A percentile compares a stretch with the other conserved stretches of the same genome.
These are phyloP conservation scores for Rhytidiadelphus loreus DNA, from an alignment of 225 moss, liverwort and hornwort species.

Conservation along the genomic window DNA sequence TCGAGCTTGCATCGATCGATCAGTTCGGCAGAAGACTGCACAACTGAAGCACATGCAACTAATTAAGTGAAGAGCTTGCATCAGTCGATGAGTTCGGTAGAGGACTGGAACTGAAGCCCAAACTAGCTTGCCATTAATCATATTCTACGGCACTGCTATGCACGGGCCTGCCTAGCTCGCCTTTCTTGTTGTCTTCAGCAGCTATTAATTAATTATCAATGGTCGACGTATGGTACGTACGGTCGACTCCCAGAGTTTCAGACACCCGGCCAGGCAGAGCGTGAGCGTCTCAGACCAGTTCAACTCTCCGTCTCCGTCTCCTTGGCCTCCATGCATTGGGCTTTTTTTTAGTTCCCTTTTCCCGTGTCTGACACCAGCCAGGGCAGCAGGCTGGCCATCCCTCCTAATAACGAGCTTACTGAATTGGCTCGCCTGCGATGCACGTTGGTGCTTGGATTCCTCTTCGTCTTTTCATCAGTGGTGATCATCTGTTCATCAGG, in stretches of 20 bases:
- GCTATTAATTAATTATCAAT: too few relatives aligned
- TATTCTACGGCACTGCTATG: not conserved
- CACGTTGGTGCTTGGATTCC: conserved; percentile 10
- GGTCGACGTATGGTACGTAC: not conserved
- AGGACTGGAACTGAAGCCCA: not conserved
- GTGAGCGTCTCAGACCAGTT: not conserved
- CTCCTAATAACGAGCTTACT: not conserved
- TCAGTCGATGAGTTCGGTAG: not conserved
- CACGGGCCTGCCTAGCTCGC: not conserved
- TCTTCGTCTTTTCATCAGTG: not conserved
- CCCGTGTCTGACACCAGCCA: not conserved
- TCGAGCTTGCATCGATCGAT: not conserved
- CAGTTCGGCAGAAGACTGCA: not conserved
- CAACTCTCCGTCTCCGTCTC: not conserved
- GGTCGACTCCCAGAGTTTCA: not conserved
- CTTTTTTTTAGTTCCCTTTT: not conserved
- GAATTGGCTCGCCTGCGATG: not conserved
- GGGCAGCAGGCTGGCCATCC: not conserved
- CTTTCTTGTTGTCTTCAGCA: not conserved
- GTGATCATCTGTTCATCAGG: not conserved
- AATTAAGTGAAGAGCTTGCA: not conserved
- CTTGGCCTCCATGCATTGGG: not conserved
- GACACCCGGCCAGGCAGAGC: not conserved
- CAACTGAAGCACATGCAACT: not conserved
- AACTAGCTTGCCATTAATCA: not conserved